These are phyloP conservation scores for Globisporangium radiosum DNA, from an alignment of 352 stramenopile genomes.

Conservation along the genomic window DNA sequence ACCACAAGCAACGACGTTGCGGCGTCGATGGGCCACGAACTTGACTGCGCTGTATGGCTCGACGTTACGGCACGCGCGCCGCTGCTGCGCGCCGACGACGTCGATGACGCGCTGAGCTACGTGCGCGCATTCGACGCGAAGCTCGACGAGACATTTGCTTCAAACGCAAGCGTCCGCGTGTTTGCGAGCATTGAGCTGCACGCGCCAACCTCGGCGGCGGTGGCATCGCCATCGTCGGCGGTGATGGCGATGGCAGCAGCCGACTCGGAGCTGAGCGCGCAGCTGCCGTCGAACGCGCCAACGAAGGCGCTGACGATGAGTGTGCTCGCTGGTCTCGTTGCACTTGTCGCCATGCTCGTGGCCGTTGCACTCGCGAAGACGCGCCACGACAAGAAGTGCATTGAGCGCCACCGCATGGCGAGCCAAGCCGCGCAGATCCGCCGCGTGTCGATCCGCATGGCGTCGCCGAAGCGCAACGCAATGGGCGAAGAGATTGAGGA, in stretches of 20 bases:
- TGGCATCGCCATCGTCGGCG: neutral
- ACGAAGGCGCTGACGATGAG: conserved; percentile 53
- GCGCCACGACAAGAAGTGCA: conserved; percentile 46
- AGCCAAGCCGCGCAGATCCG: conserved; percentile 62
- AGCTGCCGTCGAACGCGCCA: conserved; percentile 32
- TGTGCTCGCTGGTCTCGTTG: conserved; percentile 44
- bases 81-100: conserved; percentile 1
- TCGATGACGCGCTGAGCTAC: conserved; percentile 8
- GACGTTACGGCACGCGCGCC: conserved; percentile 11
- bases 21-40: neutral
- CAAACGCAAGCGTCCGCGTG: conserved; percentile 6
- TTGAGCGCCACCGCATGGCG: conserved; percentile 45
- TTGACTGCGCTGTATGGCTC: conserved; percentile 18
- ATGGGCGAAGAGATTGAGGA: conserved; percentile 29
- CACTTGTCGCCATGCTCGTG: conserved; percentile 61
- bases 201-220: neutral
- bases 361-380: conserved; percentile 50
- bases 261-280: neutral
- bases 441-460: conserved; percentile 71
- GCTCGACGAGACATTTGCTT: conserved; percentile 4
- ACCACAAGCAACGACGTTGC: conserved; percentile 6
- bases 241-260: neutral
- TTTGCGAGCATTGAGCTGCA: conserved; percentile 8
- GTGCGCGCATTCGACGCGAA: conserved; percentile 9
- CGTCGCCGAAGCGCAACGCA: conserved; percentile 7